Conservation (phyloP, 768 basidiomycete species). For the Sarcomyxa edulis region DNA sequence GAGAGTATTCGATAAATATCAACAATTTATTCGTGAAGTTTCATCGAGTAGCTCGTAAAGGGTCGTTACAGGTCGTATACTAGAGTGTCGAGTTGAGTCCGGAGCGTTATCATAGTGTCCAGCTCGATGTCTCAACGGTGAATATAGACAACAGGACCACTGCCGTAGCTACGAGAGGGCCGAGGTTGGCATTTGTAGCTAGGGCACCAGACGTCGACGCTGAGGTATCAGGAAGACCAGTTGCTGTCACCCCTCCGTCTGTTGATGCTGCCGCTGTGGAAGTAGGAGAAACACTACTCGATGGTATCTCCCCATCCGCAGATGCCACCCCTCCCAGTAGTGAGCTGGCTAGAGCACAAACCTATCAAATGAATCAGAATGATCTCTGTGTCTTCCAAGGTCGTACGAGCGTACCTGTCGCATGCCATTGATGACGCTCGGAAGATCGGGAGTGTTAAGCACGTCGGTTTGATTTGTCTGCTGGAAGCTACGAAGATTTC, state of each 20-base stretch:
- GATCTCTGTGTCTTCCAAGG: too few relatives aligned
- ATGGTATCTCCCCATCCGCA: slow-evolving; percentile 36
- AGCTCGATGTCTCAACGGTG: neutral
- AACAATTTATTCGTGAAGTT: too few relatives aligned
- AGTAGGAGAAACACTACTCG: slow-evolving; percentile 25
- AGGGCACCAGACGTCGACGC: neutral
- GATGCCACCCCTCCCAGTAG: slow-evolving; percentile 48
- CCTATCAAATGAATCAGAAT: too few relatives aligned
- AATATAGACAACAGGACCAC: neutral
- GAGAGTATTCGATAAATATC: too few relatives aligned
- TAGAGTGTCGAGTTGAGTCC: too few relatives aligned
- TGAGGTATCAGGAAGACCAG: neutral
- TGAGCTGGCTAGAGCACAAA: slow-evolving; percentile 48
- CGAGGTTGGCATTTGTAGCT: neutral
- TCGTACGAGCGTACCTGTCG: too few relatives aligned
- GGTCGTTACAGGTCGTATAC: slow-evolving; percentile 3
- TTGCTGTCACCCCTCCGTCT: slow-evolving; percentile 11
- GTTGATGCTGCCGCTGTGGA: slow-evolving; percentile 16
- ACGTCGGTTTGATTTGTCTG: slow-evolving; percentile 49
- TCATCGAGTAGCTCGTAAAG: too few relatives aligned
- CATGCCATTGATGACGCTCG: slow-evolving; percentile 43
- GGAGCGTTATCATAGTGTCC: neutral
- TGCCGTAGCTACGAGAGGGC: neutral
- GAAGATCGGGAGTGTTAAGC: slow-evolving; percentile 40
- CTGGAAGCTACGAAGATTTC: slow-evolving; percentile 36